Base-by-base conservation (phyloP, 2,329 filamentous ascomycete species). In the Xylaria arbuscula region DNA sequence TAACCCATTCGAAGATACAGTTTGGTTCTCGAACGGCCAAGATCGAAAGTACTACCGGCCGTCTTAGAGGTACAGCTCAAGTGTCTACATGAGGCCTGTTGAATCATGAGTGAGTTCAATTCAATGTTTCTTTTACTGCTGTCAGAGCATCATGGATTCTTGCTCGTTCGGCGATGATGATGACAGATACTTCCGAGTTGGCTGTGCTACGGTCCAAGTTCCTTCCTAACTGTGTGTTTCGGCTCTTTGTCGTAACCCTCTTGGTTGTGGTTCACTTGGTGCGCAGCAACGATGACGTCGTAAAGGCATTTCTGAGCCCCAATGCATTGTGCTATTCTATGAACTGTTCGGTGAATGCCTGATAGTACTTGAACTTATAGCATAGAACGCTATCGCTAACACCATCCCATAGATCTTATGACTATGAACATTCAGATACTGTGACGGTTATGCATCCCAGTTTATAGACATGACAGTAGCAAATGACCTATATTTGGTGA, bases 11-110 rank as follows among this genome's bases (percentile, higher is more conserved):
- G 42, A 24, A 91, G 89, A 94, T 94, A 66, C 93, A 96, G 80
- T 96, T 96, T 76, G 93, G 93, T 15, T 89, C 93, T 2, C 85
- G 92, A 72, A 94, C 92, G 3, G 93, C 93, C 15, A 96, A 94
- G 82, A 94, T 95, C 89, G 90, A 93, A 76, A 87, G 83, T 65
- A 24, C 65, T 7, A 76, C 74, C 17, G 87, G 88, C 4, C 88
- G 84, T 75, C 87, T 87, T 13, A 93, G 91, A 75, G 92, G 92
- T 0, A 93, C 92, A 3, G 87, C 89, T 55, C 74, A 87, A 7
- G 83, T 90, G 68, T 80, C 82, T 17, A 85, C 45, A 69, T 62
- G 60, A 61, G 3, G 47, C 45, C 54, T n/a, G 13, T 48, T 36
- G 53, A 55, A 56, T 69, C 60, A 67, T 50, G 54, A 28, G 64